These are phyloP conservation scores for Kuraishia borneana DNA, from an alignment of 805 yeast genomes.

Conservation along the genomic window DNA sequence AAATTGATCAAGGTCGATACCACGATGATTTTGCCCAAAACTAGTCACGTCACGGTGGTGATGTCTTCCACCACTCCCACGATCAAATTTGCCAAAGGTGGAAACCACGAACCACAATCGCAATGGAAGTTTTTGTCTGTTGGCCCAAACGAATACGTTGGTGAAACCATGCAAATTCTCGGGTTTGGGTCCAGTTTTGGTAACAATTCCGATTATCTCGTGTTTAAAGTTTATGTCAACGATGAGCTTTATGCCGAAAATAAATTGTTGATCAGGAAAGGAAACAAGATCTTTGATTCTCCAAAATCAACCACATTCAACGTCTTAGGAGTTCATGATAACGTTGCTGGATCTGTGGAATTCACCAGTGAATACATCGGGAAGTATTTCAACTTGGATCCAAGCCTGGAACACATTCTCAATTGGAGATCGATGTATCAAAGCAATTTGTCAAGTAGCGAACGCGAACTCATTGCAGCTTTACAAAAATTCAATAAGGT, in stretches of 20 bases:
- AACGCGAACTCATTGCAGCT: slow-evolving; percentile 33
- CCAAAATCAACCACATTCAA: slow-evolving; percentile 34
- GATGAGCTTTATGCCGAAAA: slow-evolving; percentile 55
- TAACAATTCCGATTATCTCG: slow-evolving; percentile 38
- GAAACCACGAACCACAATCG: slow-evolving; percentile 40
- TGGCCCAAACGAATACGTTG: slow-evolving; percentile 56
- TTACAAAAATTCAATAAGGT: slow-evolving; percentile 41
- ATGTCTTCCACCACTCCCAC: slow-evolving; percentile 38
- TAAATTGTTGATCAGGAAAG: slow-evolving; percentile 26
- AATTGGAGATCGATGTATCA: slow-evolving; percentile 40
- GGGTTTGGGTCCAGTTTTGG: slow-evolving; percentile 37
- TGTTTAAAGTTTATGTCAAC: slow-evolving; percentile 48
- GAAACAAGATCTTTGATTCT: slow-evolving; percentile 20
- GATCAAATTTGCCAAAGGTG: slow-evolving; percentile 53
- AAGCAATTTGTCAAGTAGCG: slow-evolving; percentile 22
- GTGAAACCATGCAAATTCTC: slow-evolving; percentile 57
- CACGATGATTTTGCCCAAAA: slow-evolving; percentile 10
- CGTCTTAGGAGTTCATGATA: slow-evolving; percentile 27
- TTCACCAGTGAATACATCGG: slow-evolving; percentile 61
- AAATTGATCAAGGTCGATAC: slow-evolving; percentile 37
- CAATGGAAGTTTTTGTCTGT: slow-evolving; percentile 70
- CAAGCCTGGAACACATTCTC: slow-evolving; percentile 39
- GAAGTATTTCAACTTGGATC: slow-evolving; percentile 47
- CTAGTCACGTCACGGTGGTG: slow-evolving; percentile 40
- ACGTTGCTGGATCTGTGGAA: slow-evolving; percentile 31